These are phyloP conservation scores for Lasiodiplodia sp. DNA, from an alignment of 2,329 filamentous ascomycete genomes.

Conservation along the genomic window DNA sequence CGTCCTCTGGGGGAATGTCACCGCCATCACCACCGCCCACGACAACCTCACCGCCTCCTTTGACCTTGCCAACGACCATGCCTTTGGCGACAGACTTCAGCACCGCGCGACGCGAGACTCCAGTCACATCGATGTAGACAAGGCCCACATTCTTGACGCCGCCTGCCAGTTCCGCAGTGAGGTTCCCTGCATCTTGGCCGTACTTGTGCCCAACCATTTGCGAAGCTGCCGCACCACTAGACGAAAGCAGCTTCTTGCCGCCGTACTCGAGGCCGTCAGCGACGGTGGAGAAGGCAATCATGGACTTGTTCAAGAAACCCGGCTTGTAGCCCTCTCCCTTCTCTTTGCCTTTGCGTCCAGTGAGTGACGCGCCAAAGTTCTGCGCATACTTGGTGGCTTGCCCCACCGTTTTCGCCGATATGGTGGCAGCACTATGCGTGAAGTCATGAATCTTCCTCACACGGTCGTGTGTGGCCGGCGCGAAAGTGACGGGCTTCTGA, in stretches of 20 bases:
- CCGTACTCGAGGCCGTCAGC: slow-evolving; percentile 93
- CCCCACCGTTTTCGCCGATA: slow-evolving; percentile 87
- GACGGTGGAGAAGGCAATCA: slow-evolving; percentile 96
- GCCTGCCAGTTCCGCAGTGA: slow-evolving; percentile 78
- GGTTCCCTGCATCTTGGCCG: slow-evolving; percentile 81
- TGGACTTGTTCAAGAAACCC: slow-evolving; percentile 89
- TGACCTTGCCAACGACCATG: slow-evolving; percentile 87
- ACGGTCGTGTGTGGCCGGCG: slow-evolving; percentile 80
- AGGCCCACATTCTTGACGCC: slow-evolving; percentile 96
- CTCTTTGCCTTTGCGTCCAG: slow-evolving; percentile 65
- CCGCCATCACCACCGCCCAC: slow-evolving; percentile 72
- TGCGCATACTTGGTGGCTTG: slow-evolving; percentile 85
- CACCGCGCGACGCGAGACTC: slow-evolving; percentile 86
- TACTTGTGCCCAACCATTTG: slow-evolving; percentile 90
- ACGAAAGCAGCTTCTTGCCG: slow-evolving; percentile 77
- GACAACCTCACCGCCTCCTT: slow-evolving; percentile 75
- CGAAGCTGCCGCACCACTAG: slow-evolving; percentile 78
- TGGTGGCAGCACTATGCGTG: slow-evolving; percentile 76
- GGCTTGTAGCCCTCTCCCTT: slow-evolving; percentile 79
- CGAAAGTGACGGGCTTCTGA: slow-evolving; percentile 85
- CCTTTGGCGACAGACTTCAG: slow-evolving; percentile 94
- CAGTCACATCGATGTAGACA: slow-evolving; percentile 95
- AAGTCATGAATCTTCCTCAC: slow-evolving; percentile 91
- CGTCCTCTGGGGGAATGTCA: slow-evolving; percentile 48
- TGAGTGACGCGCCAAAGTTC: slow-evolving; percentile 80